These are phyloP conservation scores for Rhododendron williamsianum DNA, from an alignment of 148 eudicot species.

Conservation along the genomic window DNA sequence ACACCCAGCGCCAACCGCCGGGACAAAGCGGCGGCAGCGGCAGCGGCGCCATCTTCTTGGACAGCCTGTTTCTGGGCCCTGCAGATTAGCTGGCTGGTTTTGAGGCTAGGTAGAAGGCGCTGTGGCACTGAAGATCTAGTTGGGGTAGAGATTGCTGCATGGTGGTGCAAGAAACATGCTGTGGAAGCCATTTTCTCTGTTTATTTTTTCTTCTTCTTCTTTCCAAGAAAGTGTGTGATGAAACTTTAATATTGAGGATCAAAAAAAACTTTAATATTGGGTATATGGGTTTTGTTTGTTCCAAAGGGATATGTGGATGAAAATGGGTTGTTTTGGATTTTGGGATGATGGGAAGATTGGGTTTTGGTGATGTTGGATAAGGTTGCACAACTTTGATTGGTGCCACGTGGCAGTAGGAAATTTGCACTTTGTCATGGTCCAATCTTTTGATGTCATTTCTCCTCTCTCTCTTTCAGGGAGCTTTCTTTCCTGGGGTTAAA, in stretches of 20 bases:
- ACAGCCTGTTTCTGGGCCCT: slow-evolving; percentile 58
- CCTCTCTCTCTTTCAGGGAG: not conserved
- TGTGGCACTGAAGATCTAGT: slow-evolving; percentile 23
- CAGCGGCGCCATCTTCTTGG: slow-evolving; percentile 17
- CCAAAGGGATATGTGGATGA: slow-evolving; percentile 5
- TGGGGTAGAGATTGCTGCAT: slow-evolving; percentile 56
- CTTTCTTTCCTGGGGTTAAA: not conserved
- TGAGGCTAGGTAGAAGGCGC: slow-evolving; percentile 28
- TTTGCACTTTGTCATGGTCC: not conserved
- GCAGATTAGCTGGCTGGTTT: slow-evolving; percentile 55
- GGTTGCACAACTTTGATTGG: slow-evolving; percentile 37
- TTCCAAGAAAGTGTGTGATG: not conserved
- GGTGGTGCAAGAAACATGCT: slow-evolving; percentile 87
- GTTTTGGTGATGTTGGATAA: slow-evolving; percentile 42
- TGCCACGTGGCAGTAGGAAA: slow-evolving; percentile 27
- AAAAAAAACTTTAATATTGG: not conserved
- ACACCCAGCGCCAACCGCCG: slow-evolving; percentile 78
- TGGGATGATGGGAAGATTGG: slow-evolving; percentile 34
- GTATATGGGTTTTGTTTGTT: not conserved
- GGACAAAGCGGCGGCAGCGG: slow-evolving; percentile 26
- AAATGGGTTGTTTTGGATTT: slow-evolving; percentile 18
- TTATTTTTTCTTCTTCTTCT: not conserved
- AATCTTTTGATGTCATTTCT: not conserved
- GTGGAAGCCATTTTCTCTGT: slow-evolving; percentile 62
- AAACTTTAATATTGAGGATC: not conserved